These are phyloP conservation scores for Arthrobotrys musiformis DNA, from an alignment of 2,329 filamentous ascomycete species.

Conservation along the genomic window DNA sequence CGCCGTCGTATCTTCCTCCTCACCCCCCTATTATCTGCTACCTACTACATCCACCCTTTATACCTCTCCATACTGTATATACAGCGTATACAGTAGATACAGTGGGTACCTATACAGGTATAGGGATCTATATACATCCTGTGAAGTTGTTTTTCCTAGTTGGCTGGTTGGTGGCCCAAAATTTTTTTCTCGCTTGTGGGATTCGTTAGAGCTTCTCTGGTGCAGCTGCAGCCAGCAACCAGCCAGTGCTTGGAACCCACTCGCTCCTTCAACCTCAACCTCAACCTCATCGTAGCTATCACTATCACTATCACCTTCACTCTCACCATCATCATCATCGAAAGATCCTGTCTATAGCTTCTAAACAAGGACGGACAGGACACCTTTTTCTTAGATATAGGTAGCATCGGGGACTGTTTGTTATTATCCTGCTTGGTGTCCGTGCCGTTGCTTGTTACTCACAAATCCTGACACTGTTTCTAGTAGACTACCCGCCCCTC, in stretches of 20 bases:
- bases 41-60: background rate
- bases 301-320: no score
- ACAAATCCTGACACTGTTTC: constrained; percentile 41
- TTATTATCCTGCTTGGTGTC: constrained; percentile 9
- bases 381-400: no score
- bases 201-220: background rate
- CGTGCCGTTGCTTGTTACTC: constrained; percentile 19
- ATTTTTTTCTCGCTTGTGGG: constrained; percentile 45
- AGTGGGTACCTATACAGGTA: background rate
- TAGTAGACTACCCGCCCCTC: constrained; percentile 52
- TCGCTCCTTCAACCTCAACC: background rate
- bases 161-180: constrained; percentile 17
- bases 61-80: no score
- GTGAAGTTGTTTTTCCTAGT: background rate
- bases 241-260: constrained; percentile 8
- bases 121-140: background rate
- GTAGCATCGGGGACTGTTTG: no score
- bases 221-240: constrained; percentile 24
- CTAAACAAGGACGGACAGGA: no score
- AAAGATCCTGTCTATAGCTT: background rate
- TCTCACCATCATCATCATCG: background rate
- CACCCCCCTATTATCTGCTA: background rate
- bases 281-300: background rate
- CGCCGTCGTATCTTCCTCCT: background rate
- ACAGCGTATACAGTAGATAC: no score